phyloP scores from a whole-genome alignment of 805 yeast genomes.

The Starmerella vaccinii region DNA sequence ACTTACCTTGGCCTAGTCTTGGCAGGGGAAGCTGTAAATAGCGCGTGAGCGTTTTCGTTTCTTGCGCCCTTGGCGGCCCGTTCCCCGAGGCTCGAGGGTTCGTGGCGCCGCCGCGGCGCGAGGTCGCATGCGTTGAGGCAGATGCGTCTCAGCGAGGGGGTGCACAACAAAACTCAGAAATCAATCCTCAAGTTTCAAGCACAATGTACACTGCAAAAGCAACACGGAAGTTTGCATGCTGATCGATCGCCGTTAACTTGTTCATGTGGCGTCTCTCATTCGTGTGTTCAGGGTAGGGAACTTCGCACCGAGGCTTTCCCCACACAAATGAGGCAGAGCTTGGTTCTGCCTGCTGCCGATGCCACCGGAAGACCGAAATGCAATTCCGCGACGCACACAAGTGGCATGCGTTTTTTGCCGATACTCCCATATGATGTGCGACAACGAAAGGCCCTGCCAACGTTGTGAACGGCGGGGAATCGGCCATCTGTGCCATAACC shows the following conservation, averaged over 20 bases:
- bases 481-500: slow-evolving; percentile 4
- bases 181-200: background rate
- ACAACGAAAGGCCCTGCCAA: background rate
- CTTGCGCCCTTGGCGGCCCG: background rate
- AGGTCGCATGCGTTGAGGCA: background rate
- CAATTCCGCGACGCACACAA: slow-evolving; percentile 3
- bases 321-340: background rate
- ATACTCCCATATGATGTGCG: slow-evolving; percentile 5
- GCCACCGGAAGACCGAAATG: background rate
- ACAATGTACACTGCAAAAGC: background rate
- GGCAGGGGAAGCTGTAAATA: background rate
- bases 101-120: background rate
- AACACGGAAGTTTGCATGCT: background rate
- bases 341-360: background rate
- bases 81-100: slow-evolving; percentile 5
- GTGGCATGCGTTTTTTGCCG: slow-evolving; percentile 6
- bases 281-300: background rate
- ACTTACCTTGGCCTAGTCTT: background rate
- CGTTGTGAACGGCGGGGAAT: background rate
- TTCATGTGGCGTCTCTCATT: background rate
- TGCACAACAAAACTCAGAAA: background rate
- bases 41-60: background rate
- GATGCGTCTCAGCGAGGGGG: background rate
- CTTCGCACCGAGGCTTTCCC: slow-evolving; percentile 6
- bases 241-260: background rate